phyloP scores from a whole-genome alignment of 192 early-diverging fungal genomes.

The Diversispora eburnea region DNA sequence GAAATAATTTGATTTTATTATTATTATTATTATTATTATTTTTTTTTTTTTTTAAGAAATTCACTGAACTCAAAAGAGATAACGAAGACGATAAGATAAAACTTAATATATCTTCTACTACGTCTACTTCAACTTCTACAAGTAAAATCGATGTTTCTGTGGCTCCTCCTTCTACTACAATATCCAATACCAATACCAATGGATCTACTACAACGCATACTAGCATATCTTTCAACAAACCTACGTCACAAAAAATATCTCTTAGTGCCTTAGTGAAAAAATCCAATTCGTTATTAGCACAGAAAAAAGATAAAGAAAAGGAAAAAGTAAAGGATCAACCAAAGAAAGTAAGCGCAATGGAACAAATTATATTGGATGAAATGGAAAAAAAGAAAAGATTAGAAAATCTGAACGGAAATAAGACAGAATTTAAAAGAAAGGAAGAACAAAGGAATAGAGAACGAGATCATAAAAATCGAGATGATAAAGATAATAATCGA shows the following conservation, averaged over 20 bases:
- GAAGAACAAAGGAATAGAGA: background rate
- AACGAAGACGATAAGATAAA: slow-evolving; percentile 69
- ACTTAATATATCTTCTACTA: slow-evolving; percentile 44
- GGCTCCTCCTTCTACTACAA: slow-evolving; percentile 9
- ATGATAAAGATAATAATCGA: slow-evolving; percentile 2
- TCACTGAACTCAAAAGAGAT: slow-evolving; percentile 63
- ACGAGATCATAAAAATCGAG: background rate
- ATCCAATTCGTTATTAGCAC: slow-evolving; percentile 3
- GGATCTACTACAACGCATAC: slow-evolving; percentile 7
- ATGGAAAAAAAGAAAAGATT: slow-evolving; percentile 36
- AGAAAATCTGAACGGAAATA: slow-evolving; percentile 24
- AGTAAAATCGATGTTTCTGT: slow-evolving; percentile 36
- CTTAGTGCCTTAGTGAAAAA: slow-evolving; percentile 22
- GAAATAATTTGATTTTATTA: background rate
- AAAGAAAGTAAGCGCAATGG: slow-evolving; percentile 59
- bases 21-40: background rate
- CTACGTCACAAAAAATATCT: slow-evolving; percentile 30
- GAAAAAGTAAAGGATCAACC: slow-evolving; percentile 26
- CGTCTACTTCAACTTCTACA: slow-evolving; percentile 25
- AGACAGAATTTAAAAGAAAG: background rate
- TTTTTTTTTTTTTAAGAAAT: slow-evolving; percentile 11
- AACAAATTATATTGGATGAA: slow-evolving; percentile 61
- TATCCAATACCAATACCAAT: background rate
- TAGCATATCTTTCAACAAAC: slow-evolving; percentile 32
- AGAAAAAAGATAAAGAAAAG: slow-evolving; percentile 12